Base-by-base conservation (phyloP, 257 asterid species). In the Mitragyna speciosa region DNA sequence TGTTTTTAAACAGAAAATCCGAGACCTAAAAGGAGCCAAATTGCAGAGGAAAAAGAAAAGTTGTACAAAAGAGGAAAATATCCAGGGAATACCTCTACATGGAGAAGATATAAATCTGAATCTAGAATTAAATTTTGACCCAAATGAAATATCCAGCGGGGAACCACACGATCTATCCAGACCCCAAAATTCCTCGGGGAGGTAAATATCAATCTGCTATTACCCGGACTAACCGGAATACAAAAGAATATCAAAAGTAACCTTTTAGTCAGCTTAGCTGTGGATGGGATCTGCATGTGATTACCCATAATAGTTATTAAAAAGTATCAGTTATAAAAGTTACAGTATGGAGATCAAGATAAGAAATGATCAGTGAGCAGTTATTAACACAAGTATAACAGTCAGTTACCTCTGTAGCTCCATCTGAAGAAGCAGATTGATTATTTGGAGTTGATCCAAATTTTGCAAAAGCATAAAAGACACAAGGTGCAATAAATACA, bases 101-200 rank as follows among this genome's bases (percentile, higher is more conserved):
- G 98, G 73, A 93, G 98, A 83, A 93, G 98, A 86, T 89, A 84
- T 73, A 92, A 89, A 90, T 93, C 98, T 2, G 97, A 93, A 84
- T 93, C 98, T 26, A 93, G 81, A 81, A 93, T 88, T 73, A 93
- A 76, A 91, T 93, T 93, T 83, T 92, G 97, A 12, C 87, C 86
- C 65, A 92, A 82, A 84, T 93, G 98, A 79, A 88, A 89, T 65
- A 93, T 78, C 98, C 98, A 93, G 14, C 89, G 88, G 0, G 98
- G 97, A 75, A 93, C 16, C 63, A 93, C 78, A 70, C 80, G 86
- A 63, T 89, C 94, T 9, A 91, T 14, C 96, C 89, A 89, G 79
- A 91, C 90, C 2, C 86, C 95, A 80, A 92, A 90, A 87, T 93
- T 93, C 87, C 97, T 90, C 14, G 97, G 93, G 68, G 89, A 56